These are phyloP conservation scores for Paramecium primaurelia DNA, from an alignment of 73 alveolate species.

Conservation along the genomic window DNA sequence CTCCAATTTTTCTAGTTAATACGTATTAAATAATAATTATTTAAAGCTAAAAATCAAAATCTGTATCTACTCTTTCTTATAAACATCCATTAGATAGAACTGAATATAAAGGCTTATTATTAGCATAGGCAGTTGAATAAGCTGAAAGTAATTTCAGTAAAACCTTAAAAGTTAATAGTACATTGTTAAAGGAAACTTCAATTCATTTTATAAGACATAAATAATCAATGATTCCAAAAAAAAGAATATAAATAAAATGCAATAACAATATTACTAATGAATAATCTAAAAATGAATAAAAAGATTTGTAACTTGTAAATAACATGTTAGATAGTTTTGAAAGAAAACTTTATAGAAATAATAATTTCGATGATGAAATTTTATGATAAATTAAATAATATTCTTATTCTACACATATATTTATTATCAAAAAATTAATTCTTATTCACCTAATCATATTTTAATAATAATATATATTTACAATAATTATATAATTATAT, in stretches of 20 bases:
- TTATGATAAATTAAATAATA: not conserved
- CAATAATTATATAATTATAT: not conserved
- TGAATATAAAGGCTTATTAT: conserved; percentile 25
- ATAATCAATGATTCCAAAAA: not conserved
- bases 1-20: not conserved
- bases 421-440: no score
- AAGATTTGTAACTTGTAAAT: not conserved
- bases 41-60: not conserved
- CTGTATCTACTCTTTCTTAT: not conserved
- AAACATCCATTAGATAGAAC: conserved; percentile 34
- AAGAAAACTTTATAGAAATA: not conserved
- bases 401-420: not conserved
- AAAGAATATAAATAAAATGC: not conserved
- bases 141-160: conserved; percentile 28
- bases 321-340: conserved; percentile 36
- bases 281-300: not conserved
- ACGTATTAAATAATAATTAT: not conserved
- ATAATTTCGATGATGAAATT: not conserved
- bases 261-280: not conserved
- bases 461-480: not conserved
- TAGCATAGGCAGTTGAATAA: conserved; percentile 40
- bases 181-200: not conserved
- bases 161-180: not conserved
- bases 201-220: not conserved
- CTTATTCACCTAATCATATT: no score